Base-by-base conservation (phyloP, 2,329 filamentous ascomycete genomes). In the Scolecobasidium constrictum region DNA sequence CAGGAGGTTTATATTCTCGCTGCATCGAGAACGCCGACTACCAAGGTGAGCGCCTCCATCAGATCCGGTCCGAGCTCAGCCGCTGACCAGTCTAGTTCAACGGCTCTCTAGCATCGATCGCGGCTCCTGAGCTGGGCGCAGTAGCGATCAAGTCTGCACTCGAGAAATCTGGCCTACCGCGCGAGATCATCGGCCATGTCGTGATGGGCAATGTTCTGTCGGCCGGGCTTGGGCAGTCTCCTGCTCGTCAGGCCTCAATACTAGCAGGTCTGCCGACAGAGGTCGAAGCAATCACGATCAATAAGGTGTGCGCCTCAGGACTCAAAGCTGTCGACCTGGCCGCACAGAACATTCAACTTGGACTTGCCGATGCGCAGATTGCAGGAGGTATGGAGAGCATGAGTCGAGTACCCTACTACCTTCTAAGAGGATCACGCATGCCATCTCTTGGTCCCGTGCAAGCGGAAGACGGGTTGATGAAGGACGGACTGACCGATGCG, bases 311-410 rank as follows among this genome's bases (percentile, higher is more conserved):
- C 68, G 83, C 92, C 3, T 95, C 88, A 0, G 92, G 92, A 4
- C 71, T 98, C 50, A 98, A 98, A 64, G 84, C 92, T 2, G 87
- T 96, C 4, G 79, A 76, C 17, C 75, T 96, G 35, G 92, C 90
- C 1, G 90, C 90, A 1, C 86, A 94, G 57, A 92, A 94, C 57
- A 94, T 96, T 53, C 86, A 95, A 63, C 75, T 98, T 9, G 90
- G 90, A 4, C 72, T 94, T 7, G 77, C 86, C 13, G 85, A 94
- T 55, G 88, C 84, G 0, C 84, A 94, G 60, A 73, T 96, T 5
- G 92, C 92, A 2, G 92, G 92, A 48, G 92, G 92, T 42, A 95
- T 98, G 84, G 92, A 98, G 68, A 95, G 86, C 64, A 98, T 98
- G 92, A 86, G 84, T 4, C 76, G 83, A 28, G 86, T 94, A 4